Percentiles rank a stretch among this genome's conserved stretches.
These are phyloP conservation scores for Tilletiaria anomala DNA, from an alignment of 1,284 basidiomycete species.

Conservation along the genomic window DNA sequence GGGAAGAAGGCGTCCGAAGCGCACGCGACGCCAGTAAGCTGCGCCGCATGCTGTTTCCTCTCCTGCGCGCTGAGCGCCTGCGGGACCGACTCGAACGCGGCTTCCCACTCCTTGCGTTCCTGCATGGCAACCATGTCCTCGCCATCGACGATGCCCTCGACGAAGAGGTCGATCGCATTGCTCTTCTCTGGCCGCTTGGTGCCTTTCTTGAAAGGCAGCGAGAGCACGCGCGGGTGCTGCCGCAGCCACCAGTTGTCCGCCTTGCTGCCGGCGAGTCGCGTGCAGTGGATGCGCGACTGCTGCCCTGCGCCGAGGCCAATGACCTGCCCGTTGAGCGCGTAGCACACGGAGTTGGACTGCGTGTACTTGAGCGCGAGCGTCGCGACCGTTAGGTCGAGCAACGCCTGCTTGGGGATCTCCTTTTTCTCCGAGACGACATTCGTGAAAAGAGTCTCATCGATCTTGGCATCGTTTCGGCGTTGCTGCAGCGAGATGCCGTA, in stretches of 20 bases:
- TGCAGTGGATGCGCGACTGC: conserved; percentile 98
- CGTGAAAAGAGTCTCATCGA: conserved; percentile 64
- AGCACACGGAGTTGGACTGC: conserved; percentile 96
- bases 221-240: conserved; percentile 81
- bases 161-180: conserved; percentile 94
- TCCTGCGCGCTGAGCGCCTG: conserved; percentile 57
- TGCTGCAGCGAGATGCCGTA: conserved; percentile 87
- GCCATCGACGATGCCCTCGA: conserved; percentile 59
- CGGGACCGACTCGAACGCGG: conserved; percentile 64
- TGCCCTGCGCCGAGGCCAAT: conserved; percentile 95
- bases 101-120: conserved; percentile 84
- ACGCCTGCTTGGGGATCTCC: conserved; percentile 42
- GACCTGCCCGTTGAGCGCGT: conserved; percentile 80
- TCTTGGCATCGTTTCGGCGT: conserved; percentile 77
- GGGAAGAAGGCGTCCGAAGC: conserved; percentile 98
- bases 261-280: conserved; percentile 87
- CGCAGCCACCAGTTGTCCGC: conserved; percentile 99
- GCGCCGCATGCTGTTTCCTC: conserved; percentile 42
- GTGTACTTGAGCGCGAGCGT: conserved; percentile 97
- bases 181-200: conserved; percentile 95
- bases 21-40: conserved; percentile 60
- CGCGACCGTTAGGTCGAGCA: conserved; percentile 45
- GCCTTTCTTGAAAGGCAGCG: conserved; percentile 88
- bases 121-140: conserved; percentile 10
- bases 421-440: conserved; percentile 82